phyloP scores from a whole-genome alignment of 1,284 basidiomycete species.

The Stereum hirsutum region DNA sequence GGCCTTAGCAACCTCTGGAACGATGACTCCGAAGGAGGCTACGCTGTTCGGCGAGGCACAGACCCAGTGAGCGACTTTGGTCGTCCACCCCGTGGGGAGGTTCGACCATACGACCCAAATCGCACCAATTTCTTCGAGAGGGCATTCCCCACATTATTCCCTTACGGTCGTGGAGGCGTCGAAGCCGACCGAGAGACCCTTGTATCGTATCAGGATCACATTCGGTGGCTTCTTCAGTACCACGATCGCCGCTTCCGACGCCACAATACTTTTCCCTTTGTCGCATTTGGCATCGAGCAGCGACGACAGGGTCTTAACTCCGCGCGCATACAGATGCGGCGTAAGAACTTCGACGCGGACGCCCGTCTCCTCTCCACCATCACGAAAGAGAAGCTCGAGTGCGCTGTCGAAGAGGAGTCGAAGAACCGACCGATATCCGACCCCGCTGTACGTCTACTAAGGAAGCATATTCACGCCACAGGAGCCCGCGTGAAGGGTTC shows the following conservation, averaged over 20 bases:
- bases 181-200: not conserved
- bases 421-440: constrained; percentile 6
- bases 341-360: constrained; percentile 7
- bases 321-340: constrained; percentile 8
- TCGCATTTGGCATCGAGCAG: constrained; percentile 23
- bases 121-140: not conserved
- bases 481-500: constrained; percentile 7
- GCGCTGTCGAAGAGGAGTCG: constrained; percentile 10
- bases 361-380: constrained; percentile 9
- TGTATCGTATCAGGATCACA: constrained; percentile 15
- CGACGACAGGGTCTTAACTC: constrained; percentile 14
- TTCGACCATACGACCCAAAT: not conserved
- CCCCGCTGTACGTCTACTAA: constrained; percentile 8
- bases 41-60: not conserved
- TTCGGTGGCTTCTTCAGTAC: constrained; percentile 26
- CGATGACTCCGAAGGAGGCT: not conserved
- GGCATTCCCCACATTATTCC: not conserved
- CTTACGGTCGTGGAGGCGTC: not conserved
- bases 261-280: constrained; percentile 24
- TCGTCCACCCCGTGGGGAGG: not conserved
- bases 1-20: constrained; percentile 11
- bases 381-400: constrained; percentile 8
- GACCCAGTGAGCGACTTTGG: not conserved
- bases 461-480: constrained; percentile 8
- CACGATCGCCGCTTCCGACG: constrained; percentile 21